Evolutionary conservation across 129 eudicot species (phyloP).

Genomic region (Arctium minus): DNA sequence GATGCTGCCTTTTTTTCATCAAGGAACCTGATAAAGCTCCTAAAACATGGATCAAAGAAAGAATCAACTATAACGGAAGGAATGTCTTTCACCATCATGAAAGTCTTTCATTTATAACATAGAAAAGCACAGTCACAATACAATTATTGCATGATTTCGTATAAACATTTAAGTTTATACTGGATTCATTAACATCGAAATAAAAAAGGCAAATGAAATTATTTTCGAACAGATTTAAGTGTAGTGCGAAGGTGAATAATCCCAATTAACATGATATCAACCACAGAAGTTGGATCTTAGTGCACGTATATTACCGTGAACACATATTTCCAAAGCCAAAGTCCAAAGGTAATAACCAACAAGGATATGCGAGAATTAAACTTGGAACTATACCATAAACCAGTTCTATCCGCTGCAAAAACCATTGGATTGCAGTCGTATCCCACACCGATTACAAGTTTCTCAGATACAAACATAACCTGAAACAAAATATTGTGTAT

Average conservation of each 20-base stretch:
- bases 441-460: constrained; percentile 88
- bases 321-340: background rate
- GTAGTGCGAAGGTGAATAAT: background rate
- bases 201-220: background rate
- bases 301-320: constrained; percentile 1
- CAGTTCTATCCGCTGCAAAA: constrained; percentile 78
- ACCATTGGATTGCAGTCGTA: constrained; percentile 96
- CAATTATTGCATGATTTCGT: background rate
- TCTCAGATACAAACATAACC: constrained; percentile 93
- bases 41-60: constrained; percentile 25
- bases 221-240: background rate
- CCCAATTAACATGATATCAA: constrained; percentile 1
- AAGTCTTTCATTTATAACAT: background rate
- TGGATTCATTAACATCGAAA: background rate
- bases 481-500: constrained; percentile 28
- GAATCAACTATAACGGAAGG: background rate
- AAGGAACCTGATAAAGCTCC: constrained; percentile 89
- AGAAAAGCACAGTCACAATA: background rate
- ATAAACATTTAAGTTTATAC: background rate
- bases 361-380: background rate
- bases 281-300: background rate
- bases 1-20: constrained; percentile 65
- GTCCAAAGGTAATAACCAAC: constrained; percentile 11
- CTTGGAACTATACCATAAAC: constrained; percentile 60
- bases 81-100: background rate